Conservation (phyloP, 2,329 filamentous ascomycete genomes). For the Colletotrichum somersetense region DNA sequence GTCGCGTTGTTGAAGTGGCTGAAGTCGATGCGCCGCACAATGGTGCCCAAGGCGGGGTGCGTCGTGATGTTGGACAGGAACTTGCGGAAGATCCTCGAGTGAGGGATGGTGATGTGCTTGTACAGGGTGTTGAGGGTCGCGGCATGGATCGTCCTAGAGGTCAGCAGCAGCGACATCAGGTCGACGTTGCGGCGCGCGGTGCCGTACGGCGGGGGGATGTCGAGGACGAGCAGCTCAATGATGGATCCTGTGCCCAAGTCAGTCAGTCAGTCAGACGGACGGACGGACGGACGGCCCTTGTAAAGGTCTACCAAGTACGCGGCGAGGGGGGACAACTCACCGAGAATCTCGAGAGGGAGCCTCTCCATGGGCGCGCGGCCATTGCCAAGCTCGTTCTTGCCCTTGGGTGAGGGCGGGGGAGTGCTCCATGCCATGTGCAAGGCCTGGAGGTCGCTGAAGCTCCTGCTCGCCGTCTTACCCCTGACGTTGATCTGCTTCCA, state of each 20-base stretch:
- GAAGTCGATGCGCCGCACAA: constrained; percentile 85
- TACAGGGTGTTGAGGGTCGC: constrained; percentile 82
- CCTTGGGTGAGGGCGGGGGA: constrained; percentile 49
- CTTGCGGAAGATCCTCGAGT: constrained; percentile 86
- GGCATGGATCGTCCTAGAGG: constrained; percentile 80
- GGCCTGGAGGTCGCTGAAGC: constrained; percentile 70
- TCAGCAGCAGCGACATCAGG: constrained; percentile 79
- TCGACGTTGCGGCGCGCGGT: constrained; percentile 83
- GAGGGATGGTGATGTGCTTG: constrained; percentile 83
- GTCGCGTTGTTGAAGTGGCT: constrained; percentile 87
- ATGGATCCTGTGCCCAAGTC: constrained; percentile 69
- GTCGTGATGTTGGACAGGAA: constrained; percentile 77
- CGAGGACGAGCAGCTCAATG: constrained; percentile 79
- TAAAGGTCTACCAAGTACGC: constrained; percentile 31
- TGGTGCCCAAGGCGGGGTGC: constrained; percentile 77
- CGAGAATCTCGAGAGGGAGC: constrained; percentile 77
- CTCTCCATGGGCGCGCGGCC: constrained; percentile 72
- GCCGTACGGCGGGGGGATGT: constrained; percentile 79
- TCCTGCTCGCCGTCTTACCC: constrained; percentile 71
- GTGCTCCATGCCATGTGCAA: constrained; percentile 68
- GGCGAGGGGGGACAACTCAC: constrained; percentile 61
- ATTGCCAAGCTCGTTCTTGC: constrained; percentile 54
- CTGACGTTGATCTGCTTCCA: constrained; percentile 73
- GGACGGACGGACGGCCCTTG: neutral
- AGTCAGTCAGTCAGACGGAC: neutral